phyloP scores from a whole-genome alignment of 2,329 filamentous ascomycete genomes.

The Trichoderma simmonsii region DNA sequence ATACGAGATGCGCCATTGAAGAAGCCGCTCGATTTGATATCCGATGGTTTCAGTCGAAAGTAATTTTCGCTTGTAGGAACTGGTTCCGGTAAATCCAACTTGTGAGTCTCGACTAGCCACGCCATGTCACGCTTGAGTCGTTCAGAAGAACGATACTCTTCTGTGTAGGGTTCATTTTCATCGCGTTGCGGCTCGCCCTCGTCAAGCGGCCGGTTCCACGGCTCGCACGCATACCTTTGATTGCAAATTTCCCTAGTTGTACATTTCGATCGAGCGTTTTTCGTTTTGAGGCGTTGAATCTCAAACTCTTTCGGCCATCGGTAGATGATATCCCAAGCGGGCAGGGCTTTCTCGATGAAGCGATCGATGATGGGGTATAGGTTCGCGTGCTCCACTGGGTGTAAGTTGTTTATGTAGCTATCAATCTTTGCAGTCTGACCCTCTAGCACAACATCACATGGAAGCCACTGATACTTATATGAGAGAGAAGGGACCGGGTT shows the following conservation, averaged over 20 bases:
- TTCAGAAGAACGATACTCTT: constrained; percentile 23
- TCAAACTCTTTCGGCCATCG: constrained; percentile 24
- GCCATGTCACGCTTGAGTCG: constrained; percentile 25
- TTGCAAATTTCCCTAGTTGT: constrained; percentile 22
- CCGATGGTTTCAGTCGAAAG: constrained; percentile 19
- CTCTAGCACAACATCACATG: constrained; percentile 45
- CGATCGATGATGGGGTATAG: constrained; percentile 8
- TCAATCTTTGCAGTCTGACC: constrained; percentile 38
- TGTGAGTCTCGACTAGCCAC: constrained; percentile 32
- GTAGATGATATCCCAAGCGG: constrained; percentile 15
- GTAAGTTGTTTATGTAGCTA: constrained; percentile 54
- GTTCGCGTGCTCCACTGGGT: constrained; percentile 34
- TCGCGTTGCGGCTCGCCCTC: constrained; percentile 26
- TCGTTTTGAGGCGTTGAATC: constrained; percentile 26
- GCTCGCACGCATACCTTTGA: constrained; percentile 17
- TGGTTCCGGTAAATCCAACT: constrained; percentile 21
- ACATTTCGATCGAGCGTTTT: constrained; percentile 23
- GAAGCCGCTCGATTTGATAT: constrained; percentile 31
- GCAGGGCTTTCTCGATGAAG: constrained; percentile 4
- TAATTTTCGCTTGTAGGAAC: not conserved
- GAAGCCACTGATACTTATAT: constrained; percentile 45
- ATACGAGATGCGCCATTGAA: constrained; percentile 36
- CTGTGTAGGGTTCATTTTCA: constrained; percentile 19
- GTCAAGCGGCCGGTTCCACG: constrained; percentile 25
- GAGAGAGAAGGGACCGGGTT: constrained; percentile 23